Evolutionary conservation across 179 eudicot species (phyloP).

Genomic region (Silene noctiflora): DNA sequence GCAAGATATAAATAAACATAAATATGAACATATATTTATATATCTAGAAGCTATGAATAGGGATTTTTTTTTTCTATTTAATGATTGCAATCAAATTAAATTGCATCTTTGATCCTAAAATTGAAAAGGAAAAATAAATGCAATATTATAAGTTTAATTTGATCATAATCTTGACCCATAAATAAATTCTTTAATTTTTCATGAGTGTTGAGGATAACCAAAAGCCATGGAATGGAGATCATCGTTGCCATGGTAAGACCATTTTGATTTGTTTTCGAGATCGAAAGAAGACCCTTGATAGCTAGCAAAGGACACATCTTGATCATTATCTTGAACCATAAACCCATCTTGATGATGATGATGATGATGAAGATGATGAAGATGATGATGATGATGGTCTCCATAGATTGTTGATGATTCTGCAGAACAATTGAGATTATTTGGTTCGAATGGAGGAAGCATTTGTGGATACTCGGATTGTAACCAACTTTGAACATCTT

Average conservation of each 20-base stretch:
- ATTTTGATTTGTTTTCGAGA: constrained; percentile 37
- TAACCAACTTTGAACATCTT: constrained; percentile 66
- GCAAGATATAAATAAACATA: neutral
- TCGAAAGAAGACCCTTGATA: constrained; percentile 48
- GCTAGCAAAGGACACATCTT: constrained; percentile 50
- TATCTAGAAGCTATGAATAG: constrained; percentile 9
- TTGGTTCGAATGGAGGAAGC: constrained; percentile 48
- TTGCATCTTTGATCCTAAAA: constrained; percentile 4
- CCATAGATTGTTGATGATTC: constrained; percentile 33
- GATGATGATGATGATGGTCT: constrained; percentile 14
- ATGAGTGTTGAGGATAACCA: constrained; percentile 52
- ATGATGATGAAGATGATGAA: no score
- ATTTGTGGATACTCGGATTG: constrained; percentile 48
- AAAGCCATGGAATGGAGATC: constrained; percentile 74
- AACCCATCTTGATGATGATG: constrained; percentile 22
- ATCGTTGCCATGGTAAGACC: constrained; percentile 48
- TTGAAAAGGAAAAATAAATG: neutral
- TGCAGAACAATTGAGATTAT: constrained; percentile 19
- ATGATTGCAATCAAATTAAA: constrained; percentile 5
- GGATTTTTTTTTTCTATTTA: neutral
- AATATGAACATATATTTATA: constrained; percentile 23
- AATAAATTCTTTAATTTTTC: neutral
- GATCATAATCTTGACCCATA: neutral
- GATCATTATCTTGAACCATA: constrained; percentile 24
- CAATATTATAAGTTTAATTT: neutral